A percentile compares a stretch with the other conserved stretches of the same genome.
phyloP scores from a whole-genome alignment of 73 alveolate species.

The Paraurostyla sp. region DNA sequence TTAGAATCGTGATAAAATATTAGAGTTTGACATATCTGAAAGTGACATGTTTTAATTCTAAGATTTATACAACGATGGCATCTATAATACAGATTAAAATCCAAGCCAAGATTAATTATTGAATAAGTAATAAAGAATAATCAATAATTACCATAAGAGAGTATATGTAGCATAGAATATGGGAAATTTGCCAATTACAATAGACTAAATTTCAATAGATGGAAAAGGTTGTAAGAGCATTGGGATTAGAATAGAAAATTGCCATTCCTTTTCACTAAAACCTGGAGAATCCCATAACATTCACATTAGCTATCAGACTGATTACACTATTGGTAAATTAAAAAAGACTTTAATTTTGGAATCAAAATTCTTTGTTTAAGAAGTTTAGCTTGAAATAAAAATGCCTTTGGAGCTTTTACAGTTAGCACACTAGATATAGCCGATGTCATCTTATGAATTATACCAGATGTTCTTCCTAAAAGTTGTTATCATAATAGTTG shows the following conservation, averaged over 20 bases:
- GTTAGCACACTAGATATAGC: not conserved
- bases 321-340: slow-evolving; percentile 25
- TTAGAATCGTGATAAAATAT: too few species aligned
- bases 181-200: slow-evolving; percentile 2
- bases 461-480: not conserved
- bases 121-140: not conserved
- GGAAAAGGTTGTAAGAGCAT: slow-evolving; percentile 2
- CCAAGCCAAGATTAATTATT: too few species aligned
- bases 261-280: slow-evolving; percentile 18
- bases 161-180: slow-evolving; percentile 9
- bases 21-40: too few species aligned
- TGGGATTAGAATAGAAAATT: not conserved
- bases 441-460: slow-evolving; percentile 11
- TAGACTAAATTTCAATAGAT: not conserved
- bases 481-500: not conserved
- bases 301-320: not conserved
- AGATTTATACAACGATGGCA: too few species aligned
- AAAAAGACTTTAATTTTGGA: slow-evolving; percentile 3
- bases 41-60: too few species aligned
- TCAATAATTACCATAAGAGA: slow-evolving; percentile 7
- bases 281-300: slow-evolving; percentile 37
- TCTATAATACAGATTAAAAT: too few species aligned
- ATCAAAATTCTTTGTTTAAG: not conserved
- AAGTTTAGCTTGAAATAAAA: not conserved
- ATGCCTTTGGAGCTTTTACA: slow-evolving; percentile 1